Percentiles rank a stretch among this genome's conserved stretches.
These are phyloP conservation scores for Metschnikowia kofuensis DNA, from an alignment of 805 yeast genomes.

Conservation along the genomic window DNA sequence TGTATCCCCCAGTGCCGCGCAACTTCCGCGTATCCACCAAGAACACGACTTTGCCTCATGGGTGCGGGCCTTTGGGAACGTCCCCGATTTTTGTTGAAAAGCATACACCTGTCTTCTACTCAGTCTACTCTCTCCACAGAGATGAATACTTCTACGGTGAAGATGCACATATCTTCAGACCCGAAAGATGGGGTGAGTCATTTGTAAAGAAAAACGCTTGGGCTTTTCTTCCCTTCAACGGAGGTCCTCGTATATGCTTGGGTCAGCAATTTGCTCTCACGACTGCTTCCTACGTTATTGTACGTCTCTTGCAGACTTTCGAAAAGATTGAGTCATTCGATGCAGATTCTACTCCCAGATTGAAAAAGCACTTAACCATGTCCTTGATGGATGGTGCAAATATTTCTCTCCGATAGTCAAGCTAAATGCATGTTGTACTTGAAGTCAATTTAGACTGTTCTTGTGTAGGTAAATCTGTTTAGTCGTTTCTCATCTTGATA, in stretches of 20 bases:
- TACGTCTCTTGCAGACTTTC: slow-evolving; percentile 17
- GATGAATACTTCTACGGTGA: slow-evolving; percentile 34
- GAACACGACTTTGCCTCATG: slow-evolving; percentile 49
- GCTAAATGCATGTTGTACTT: too few species aligned
- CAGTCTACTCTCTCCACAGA: slow-evolving; percentile 42
- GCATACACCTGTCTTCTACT: slow-evolving; percentile 40
- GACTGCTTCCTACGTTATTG: not conserved
- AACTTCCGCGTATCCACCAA: slow-evolving; percentile 45
- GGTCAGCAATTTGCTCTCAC: slow-evolving; percentile 11
- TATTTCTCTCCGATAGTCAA: slow-evolving; percentile 2
- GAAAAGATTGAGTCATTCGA: slow-evolving; percentile 5
- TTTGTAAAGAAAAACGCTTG: slow-evolving; percentile 4
- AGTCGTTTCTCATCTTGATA: too few species aligned
- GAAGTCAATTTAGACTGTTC: too few species aligned
- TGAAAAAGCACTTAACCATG: slow-evolving; percentile 14
- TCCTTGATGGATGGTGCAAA: slow-evolving; percentile 12
- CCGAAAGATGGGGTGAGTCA: slow-evolving; percentile 45
- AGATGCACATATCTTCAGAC: slow-evolving; percentile 42
- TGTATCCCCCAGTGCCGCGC: slow-evolving; percentile 52
- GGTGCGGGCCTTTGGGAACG: slow-evolving; percentile 43
- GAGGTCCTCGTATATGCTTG: slow-evolving; percentile 16
- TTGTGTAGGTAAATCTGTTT: too few species aligned
- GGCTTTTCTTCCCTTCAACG: slow-evolving; percentile 13
- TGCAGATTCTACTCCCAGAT: slow-evolving; percentile 8
- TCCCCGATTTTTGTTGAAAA: slow-evolving; percentile 40